Conservation (phyloP, 345 rosid genomes). For the Pistacia atlantica region DNA sequence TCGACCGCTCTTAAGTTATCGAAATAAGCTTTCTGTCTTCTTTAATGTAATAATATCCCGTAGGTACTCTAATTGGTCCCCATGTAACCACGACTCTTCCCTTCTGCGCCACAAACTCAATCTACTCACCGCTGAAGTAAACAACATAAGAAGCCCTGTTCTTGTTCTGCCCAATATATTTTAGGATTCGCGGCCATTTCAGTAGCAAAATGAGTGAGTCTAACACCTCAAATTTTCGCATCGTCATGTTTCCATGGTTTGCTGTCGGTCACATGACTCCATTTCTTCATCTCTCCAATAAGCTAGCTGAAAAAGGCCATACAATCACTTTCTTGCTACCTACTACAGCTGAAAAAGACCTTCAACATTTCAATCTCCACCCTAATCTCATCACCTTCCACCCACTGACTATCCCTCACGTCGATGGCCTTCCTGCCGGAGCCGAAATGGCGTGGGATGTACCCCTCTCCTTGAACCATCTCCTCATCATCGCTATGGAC, state of each 20-base stretch:
- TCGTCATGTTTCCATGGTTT: conserved; percentile 63
- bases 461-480: conserved; percentile 38
- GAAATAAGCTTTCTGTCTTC: too few relatives aligned
- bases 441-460: conserved; percentile 73
- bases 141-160: too few relatives aligned
- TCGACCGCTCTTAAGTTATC: too few relatives aligned
- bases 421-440: conserved; percentile 69
- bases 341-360: conserved; percentile 30
- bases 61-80: too few relatives aligned
- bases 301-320: conserved; percentile 51
- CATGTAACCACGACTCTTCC: too few relatives aligned
- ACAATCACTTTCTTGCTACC: conserved; percentile 48
- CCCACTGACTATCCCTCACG: conserved; percentile 45
- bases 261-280: conserved; percentile 60
- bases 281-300: conserved; percentile 54
- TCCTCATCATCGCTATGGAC: conserved; percentile 64
- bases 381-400: conserved; percentile 51
- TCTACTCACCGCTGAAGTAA: too few relatives aligned
- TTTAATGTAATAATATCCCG: too few relatives aligned
- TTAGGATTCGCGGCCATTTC: too few relatives aligned
- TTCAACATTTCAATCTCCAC: conserved; percentile 39
- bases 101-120: too few relatives aligned
- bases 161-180: too few relatives aligned
- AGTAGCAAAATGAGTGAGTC: conserved; percentile 20
- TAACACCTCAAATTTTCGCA: conserved; percentile 21